Base-by-base conservation (phyloP, 352 stramenopile species). In the Globisporangium barbulae region DNA sequence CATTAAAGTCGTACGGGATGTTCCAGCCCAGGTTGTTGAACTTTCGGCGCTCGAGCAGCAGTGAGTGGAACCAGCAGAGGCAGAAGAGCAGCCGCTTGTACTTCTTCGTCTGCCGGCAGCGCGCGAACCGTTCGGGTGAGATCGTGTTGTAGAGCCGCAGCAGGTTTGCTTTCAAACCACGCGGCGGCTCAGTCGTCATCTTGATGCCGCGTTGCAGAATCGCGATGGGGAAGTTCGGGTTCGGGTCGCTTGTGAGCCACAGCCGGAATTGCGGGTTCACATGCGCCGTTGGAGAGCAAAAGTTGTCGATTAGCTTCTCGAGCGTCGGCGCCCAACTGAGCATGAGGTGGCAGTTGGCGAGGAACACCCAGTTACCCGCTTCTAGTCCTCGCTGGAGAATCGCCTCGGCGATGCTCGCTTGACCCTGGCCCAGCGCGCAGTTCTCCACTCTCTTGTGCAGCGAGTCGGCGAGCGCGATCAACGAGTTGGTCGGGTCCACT, bases 1-100 rank as follows among this genome's bases (percentile, higher is more conserved):
- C 94, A 69, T 99, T 99, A 59, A 99, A 99, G 57, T 98, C 96
- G 78, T 99, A 99, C 22, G 95, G 96, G 25, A 98, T 98, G 71
- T 99, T 99, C 91, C 96, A 99, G 8, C 96, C 96, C 1, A 99
- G 78, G 33, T 96, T 94, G 68, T 98, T 98, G 65, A 99, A 99
- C 65, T 99, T 98, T 57, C 96, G 85, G 3, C 96, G 84, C 72
- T 99, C 96, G 0, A 98, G 80, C 13, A 99, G 68, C 2, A 98
- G 72, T 28, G 96, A 91, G 74, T 99, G 96, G 78, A 99, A 99
- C 94, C 94, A 99, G 47, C 86, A 96, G 15, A 99, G 81, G 37
- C 91, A 96, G 71, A 99, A 99, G 2, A 99, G 75, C 45, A 98
- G 69, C 1, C 89, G 88, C 68, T 95, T 91, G 75, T 98, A 98